Conservation (phyloP, 345 rosid genomes). For the Linum usitatissimum region DNA sequence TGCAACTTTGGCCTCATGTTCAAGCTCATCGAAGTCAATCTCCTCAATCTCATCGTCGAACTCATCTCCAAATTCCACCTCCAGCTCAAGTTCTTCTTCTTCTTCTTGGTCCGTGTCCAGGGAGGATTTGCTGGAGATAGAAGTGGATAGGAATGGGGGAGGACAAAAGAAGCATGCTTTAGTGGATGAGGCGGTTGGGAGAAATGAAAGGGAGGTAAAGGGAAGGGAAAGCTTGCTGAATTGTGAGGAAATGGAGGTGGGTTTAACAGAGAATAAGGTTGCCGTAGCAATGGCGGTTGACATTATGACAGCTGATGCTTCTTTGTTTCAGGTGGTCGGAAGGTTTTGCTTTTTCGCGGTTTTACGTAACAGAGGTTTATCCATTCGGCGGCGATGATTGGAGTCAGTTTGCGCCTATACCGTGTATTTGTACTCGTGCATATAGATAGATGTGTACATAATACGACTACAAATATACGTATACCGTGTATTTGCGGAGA, state of each 20-base stretch:
- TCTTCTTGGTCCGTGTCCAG: slow-evolving; percentile 9
- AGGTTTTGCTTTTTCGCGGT: not conserved
- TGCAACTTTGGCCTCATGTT: slow-evolving; percentile 58
- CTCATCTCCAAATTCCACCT: not conserved
- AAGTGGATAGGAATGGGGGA: not conserved
- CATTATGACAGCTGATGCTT: not conserved
- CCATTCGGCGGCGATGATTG: not conserved
- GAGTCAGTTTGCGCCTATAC: too few relatives aligned
- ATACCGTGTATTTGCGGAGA: too few relatives aligned
- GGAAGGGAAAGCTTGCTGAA: not conserved
- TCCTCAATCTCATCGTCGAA: slow-evolving; percentile 16
- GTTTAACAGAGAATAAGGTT: not conserved
- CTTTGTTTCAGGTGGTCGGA: not conserved
- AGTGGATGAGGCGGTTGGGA: not conserved
- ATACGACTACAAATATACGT: too few relatives aligned
- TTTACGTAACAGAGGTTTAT: not conserved
- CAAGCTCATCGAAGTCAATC: slow-evolving; percentile 50
- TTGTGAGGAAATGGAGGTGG: not conserved
- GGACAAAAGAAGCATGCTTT: not conserved
- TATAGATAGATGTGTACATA: too few relatives aligned
- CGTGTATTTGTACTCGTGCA: too few relatives aligned
- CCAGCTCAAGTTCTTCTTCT: not conserved
- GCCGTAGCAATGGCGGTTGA: not conserved
- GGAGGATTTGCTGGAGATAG: not conserved
- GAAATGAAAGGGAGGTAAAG: not conserved